These are phyloP conservation scores for Podospora pseudoanserina DNA, from an alignment of 495 filamentous ascomycete species.

Conservation along the genomic window DNA sequence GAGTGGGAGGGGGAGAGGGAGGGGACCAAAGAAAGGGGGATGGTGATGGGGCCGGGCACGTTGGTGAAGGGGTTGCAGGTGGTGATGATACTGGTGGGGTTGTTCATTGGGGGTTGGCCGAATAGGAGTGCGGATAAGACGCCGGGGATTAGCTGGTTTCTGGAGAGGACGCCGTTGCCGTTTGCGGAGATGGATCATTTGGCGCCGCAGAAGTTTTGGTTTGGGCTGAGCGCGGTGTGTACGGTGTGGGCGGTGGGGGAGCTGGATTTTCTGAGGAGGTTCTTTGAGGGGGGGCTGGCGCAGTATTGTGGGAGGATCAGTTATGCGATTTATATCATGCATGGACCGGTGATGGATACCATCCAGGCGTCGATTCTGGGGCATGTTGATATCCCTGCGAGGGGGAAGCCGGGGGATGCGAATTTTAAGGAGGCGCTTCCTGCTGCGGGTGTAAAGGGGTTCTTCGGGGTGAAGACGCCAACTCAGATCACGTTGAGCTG, in stretches of 20 bases:
- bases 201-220: constrained; percentile 51
- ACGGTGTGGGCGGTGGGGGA: constrained; percentile 56
- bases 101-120: constrained; percentile 47
- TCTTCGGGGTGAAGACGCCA: constrained; percentile 51
- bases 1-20: constrained; percentile 14
- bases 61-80: constrained; percentile 22
- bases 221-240: constrained; percentile 51
- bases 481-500: constrained; percentile 51
- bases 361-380: constrained; percentile 48
- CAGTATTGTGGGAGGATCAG: constrained; percentile 63
- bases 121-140: constrained; percentile 37
- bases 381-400: constrained; percentile 15
- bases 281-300: constrained; percentile 54
- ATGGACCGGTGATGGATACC: constrained; percentile 53
- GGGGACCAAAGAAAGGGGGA: constrained; percentile 5
- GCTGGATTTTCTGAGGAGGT: constrained; percentile 44
- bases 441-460: constrained; percentile 45
- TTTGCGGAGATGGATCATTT: constrained; percentile 31
- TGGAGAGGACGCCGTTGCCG: constrained; percentile 33
- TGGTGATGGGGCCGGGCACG: not conserved
- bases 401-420: constrained; percentile 20
- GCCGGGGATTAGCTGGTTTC: constrained; percentile 35
- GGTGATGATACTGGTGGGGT: constrained; percentile 33
- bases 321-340: constrained; percentile 59
- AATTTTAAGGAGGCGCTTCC: constrained; percentile 27